A percentile compares a stretch with the other conserved stretches of the same genome.
phyloP scores from a whole-genome alignment of 768 basidiomycete genomes.

The Leccinum aurantiacum region DNA sequence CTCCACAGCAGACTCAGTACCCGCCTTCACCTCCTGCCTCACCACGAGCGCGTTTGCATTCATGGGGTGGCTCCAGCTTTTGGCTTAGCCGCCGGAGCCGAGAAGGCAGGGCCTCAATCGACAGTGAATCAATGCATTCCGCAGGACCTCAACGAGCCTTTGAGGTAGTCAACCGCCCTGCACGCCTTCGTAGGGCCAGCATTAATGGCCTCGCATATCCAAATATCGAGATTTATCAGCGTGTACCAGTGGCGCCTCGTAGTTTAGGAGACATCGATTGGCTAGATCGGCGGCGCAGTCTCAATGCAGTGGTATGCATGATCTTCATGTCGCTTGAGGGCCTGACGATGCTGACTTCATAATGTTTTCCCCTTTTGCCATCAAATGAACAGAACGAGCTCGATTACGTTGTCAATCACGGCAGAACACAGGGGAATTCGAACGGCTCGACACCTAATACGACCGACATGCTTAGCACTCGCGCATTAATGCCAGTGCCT shows the following conservation, averaged over 20 bases:
- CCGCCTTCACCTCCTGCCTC: slow-evolving; percentile 33
- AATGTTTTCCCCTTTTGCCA: slow-evolving; percentile 10
- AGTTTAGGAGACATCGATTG: slow-evolving; percentile 75
- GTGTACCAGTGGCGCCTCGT: slow-evolving; percentile 44
- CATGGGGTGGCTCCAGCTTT: slow-evolving; percentile 40
- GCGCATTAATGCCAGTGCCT: slow-evolving; percentile 35
- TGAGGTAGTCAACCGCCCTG: slow-evolving; percentile 51
- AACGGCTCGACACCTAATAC: slow-evolving; percentile 50
- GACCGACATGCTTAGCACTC: slow-evolving; percentile 47
- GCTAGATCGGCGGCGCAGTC: slow-evolving; percentile 70
- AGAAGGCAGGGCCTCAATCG: slow-evolving; percentile 39
- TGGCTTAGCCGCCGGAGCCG: slow-evolving; percentile 37
- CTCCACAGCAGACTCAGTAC: slow-evolving; percentile 31
- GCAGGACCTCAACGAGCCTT: slow-evolving; percentile 40
- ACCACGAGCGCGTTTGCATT: slow-evolving; percentile 35
- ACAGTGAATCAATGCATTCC: slow-evolving; percentile 38
- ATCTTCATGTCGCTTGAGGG: slow-evolving; percentile 15
- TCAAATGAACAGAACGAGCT: slow-evolving; percentile 59
- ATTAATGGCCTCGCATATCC: slow-evolving; percentile 40
- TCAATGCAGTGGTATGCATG: slow-evolving; percentile 63
- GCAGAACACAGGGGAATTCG: slow-evolving; percentile 41
- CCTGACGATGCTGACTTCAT: slow-evolving; percentile 23
- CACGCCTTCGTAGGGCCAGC: slow-evolving; percentile 53
- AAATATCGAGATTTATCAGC: slow-evolving; percentile 48
- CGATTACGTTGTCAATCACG: slow-evolving; percentile 64